Evolutionary conservation across 306 rosid genomes (phyloP).

Genomic region (Cucurbita ficifolia): DNA sequence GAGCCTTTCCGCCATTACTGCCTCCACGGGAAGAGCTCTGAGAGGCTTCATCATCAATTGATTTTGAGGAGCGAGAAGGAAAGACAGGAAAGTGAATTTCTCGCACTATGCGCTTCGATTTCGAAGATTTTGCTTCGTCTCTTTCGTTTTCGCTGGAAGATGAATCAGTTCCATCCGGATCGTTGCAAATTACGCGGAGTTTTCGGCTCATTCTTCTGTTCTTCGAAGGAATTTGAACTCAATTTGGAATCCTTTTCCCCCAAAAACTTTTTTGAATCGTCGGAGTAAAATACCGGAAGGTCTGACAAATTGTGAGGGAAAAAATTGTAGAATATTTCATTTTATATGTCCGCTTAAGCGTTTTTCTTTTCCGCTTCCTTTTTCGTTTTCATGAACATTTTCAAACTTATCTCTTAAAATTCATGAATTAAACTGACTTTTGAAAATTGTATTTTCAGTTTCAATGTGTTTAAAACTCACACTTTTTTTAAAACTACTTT

Average conservation of each 20-base stretch:
- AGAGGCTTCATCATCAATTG: conserved; percentile 1
- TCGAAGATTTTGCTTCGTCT: not conserved
- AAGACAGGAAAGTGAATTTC: conserved; percentile 32
- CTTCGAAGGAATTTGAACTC: not conserved
- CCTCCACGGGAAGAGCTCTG: conserved; percentile 20
- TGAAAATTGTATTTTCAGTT: too few relatives aligned
- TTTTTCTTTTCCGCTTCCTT: too few relatives aligned
- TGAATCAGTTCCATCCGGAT: conserved; percentile 71
- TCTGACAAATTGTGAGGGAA: not conserved
- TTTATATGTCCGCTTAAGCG: not conserved
- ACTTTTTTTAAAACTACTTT: too few relatives aligned
- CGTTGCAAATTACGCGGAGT: conserved; percentile 37
- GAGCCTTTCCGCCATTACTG: conserved; percentile 18
- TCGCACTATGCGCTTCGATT: conserved; percentile 14
- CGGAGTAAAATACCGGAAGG: not conserved
- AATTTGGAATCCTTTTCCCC: not conserved
- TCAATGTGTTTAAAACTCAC: too few relatives aligned
- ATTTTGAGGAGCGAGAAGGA: not conserved
- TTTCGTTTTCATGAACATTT: too few relatives aligned
- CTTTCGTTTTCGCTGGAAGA: conserved; percentile 65
- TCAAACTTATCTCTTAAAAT: too few relatives aligned
- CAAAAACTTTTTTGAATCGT: not conserved
- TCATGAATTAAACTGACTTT: too few relatives aligned
- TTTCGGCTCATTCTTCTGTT: conserved; percentile 21
- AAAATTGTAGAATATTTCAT: not conserved